Conservation (phyloP, 2,329 filamentous ascomycete species). For the Phyllachora maydis region DNA sequence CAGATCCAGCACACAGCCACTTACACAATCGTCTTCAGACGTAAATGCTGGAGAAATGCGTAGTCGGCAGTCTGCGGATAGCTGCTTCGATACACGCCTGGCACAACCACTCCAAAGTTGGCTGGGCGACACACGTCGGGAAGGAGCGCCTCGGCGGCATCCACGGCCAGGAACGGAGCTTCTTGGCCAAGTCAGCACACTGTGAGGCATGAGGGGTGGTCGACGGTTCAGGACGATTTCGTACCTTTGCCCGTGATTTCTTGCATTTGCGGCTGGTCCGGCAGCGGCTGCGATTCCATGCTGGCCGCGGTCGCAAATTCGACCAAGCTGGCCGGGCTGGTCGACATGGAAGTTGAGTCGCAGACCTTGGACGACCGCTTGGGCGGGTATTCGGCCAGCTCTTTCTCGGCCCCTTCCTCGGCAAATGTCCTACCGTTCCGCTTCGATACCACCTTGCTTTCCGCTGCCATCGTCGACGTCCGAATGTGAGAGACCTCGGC, state of each 20-base stretch:
- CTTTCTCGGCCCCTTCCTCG: slow-evolving; percentile 5
- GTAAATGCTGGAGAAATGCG: slow-evolving; percentile 42
- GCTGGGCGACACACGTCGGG: slow-evolving; percentile 30
- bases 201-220: too few species aligned
- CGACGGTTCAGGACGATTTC: too few species aligned
- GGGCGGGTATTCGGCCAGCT: slow-evolving; percentile 1
- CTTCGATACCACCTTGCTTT: slow-evolving; percentile 5
- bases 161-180: too few species aligned
- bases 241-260: too few species aligned
- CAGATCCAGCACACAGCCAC: slow-evolving; percentile 8
- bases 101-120: slow-evolving; percentile 61
- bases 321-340: too few species aligned
- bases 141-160: too few species aligned
- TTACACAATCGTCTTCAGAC: slow-evolving; percentile 63
- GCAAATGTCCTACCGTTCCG: slow-evolving; percentile 5
- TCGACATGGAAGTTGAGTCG: too few species aligned
- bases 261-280: too few species aligned
- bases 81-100: slow-evolving; percentile 62
- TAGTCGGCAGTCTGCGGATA: slow-evolving; percentile 58
- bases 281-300: too few species aligned
- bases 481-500: neutral
- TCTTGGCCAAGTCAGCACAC: too few species aligned
- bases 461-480: slow-evolving; percentile 4
- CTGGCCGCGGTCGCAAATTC: too few species aligned
- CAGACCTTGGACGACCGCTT: too few species aligned